Evolutionary conservation across 2,329 filamentous ascomycete genomes (phyloP).

Genomic region (Trichoderma endophyticum): DNA sequence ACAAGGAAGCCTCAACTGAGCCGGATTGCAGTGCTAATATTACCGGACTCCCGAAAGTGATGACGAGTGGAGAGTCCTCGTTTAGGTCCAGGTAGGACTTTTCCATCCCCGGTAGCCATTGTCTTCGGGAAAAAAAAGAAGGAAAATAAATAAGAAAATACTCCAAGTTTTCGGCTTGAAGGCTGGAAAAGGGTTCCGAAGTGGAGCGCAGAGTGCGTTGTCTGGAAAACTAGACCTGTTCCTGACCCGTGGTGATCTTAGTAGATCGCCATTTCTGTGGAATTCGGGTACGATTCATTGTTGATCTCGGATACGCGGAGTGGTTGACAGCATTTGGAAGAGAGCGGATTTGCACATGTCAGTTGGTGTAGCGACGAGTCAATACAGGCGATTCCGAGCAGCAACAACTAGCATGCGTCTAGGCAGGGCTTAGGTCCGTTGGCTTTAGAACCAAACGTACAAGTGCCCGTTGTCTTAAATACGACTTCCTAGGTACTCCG

Average conservation of each 20-base stretch:
- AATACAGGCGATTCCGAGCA: background rate
- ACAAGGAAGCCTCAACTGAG: background rate
- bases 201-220: background rate
- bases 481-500: too few species aligned
- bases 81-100: background rate
- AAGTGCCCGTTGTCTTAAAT: background rate
- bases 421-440: background rate
- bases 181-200: background rate
- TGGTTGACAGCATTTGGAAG: background rate
- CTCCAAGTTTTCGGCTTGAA: background rate
- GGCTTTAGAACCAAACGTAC: background rate
- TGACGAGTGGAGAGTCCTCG: background rate
- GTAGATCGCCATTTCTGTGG: slow-evolving; percentile 6
- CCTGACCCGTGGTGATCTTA: slow-evolving; percentile 8
- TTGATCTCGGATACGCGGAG: slow-evolving; percentile 2
- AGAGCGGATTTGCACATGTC: background rate
- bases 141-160: background rate
- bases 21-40: background rate
- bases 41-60: background rate
- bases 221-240: slow-evolving; percentile 10
- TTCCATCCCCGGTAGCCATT: background rate
- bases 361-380: background rate
- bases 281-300: background rate
- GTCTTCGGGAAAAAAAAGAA: background rate
- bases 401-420: background rate